A percentile compares a stretch with the other conserved stretches of the same genome.
phyloP scores from a whole-genome alignment of 345 rosid genomes.

The Punica granatum region DNA sequence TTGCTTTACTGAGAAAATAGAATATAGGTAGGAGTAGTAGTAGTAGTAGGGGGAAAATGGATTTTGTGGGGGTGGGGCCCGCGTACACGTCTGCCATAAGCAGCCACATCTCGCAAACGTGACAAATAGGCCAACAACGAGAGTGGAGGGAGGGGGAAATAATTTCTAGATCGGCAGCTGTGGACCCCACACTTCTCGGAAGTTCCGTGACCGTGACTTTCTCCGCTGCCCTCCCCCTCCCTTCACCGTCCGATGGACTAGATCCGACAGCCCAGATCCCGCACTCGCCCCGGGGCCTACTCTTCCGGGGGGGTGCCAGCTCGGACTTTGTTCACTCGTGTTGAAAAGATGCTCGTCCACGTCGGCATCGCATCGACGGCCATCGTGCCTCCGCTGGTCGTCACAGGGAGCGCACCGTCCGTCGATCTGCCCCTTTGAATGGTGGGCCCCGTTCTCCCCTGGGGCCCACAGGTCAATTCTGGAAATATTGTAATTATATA shows the following conservation, averaged over 20 bases:
- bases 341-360: conserved; percentile 41
- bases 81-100: conserved; percentile 41
- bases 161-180: conserved; percentile 36
- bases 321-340: conserved; percentile 22
- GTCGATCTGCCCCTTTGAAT: neutral
- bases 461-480: conserved; percentile 25
- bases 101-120: conserved; percentile 40
- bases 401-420: neutral
- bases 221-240: conserved; percentile 14
- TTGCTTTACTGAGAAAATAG: neutral
- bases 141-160: conserved; percentile 25
- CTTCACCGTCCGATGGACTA: conserved; percentile 18
- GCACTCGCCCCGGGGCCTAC: conserved; percentile 23
- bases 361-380: conserved; percentile 49
- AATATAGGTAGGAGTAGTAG: neutral
- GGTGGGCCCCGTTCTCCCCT: conserved; percentile 9
- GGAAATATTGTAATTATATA: neutral
- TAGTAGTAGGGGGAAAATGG: neutral
- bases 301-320: conserved; percentile 51
- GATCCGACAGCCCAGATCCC: conserved; percentile 26
- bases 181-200: conserved; percentile 61
- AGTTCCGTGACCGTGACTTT: conserved; percentile 68
- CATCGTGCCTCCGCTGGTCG: neutral
- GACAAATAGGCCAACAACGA: conserved; percentile 33
- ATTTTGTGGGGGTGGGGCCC: conserved; percentile 22